phyloP scores from a whole-genome alignment of 179 eudicot species.

The Nepenthes alata region DNA sequence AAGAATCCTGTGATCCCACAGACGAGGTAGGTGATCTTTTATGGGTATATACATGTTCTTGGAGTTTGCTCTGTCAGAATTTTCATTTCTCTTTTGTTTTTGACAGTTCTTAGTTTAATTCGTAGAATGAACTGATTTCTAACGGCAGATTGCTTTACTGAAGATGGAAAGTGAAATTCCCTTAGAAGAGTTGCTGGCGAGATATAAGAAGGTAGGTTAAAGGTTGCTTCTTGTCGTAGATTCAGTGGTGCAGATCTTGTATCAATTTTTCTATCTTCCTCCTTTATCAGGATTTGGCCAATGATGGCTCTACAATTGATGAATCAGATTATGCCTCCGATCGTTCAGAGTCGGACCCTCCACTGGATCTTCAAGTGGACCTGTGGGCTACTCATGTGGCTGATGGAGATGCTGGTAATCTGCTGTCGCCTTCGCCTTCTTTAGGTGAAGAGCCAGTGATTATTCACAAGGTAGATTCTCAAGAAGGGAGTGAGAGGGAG shows the following conservation, averaged over 20 bases:
- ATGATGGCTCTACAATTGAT: conserved; percentile 28
- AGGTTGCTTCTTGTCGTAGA: conserved; percentile 5
- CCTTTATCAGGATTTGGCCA: conserved; percentile 26
- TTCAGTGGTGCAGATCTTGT: conserved; percentile 3
- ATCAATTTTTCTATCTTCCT: conserved; percentile 7
- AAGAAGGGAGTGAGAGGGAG: conserved; percentile 55
- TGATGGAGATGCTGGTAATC: conserved; percentile 29
- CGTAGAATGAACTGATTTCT: background rate
- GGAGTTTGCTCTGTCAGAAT: background rate
- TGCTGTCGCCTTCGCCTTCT: conserved; percentile 18
- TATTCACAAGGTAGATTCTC: conserved; percentile 19
- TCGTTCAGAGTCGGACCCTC: conserved; percentile 46
- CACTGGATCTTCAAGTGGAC: conserved; percentile 19
- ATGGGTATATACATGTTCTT: background rate
- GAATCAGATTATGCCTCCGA: conserved; percentile 26
- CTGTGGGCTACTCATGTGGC: conserved; percentile 17
- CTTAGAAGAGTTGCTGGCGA: conserved; percentile 77
- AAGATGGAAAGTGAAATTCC: conserved; percentile 93
- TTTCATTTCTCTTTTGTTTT: background rate
- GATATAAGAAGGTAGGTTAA: conserved; percentile 67
- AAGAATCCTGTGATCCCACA: conserved; percentile 35
- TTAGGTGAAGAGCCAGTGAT: conserved; percentile 26
- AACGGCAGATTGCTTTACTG: conserved; percentile 66
- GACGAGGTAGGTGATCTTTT: conserved; percentile 52
- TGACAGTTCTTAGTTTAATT: background rate